Conservation (phyloP, 306 rosid species). For the Quercus variabilis region DNA sequence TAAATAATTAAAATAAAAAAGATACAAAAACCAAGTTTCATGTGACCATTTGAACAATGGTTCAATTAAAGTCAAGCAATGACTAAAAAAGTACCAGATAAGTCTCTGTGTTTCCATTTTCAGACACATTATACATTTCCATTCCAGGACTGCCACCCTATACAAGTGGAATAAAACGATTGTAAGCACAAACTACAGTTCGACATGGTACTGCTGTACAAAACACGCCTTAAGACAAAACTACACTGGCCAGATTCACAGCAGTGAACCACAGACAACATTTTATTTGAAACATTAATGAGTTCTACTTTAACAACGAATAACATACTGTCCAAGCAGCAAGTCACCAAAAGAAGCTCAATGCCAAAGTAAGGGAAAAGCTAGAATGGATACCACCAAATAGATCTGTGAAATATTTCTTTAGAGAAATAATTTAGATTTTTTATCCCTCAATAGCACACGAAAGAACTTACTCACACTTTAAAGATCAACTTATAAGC, state of each 20-base stretch:
- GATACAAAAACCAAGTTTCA: neutral
- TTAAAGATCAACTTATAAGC: neutral
- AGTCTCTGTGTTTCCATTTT: slow-evolving; percentile 41
- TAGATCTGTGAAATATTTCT: no score
- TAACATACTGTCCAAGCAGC: neutral
- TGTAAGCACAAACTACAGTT: slow-evolving; percentile 20
- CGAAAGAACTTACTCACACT: neutral
- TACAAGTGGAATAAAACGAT: slow-evolving; percentile 13
- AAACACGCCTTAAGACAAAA: neutral
- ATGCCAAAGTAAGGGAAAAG: neutral
- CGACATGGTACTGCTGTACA: neutral
- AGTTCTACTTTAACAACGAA: neutral
- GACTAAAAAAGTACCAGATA: slow-evolving; percentile 43
- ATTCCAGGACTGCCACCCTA: slow-evolving; percentile 71
- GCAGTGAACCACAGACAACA: neutral
- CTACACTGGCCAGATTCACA: neutral
- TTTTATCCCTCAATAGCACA: neutral
- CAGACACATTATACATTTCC: slow-evolving; percentile 60
- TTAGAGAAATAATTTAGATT: neutral
- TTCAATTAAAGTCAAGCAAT: neutral
- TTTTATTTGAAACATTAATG: neutral
- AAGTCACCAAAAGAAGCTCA: neutral
- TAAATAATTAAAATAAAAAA: neutral
- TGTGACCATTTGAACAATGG: neutral
- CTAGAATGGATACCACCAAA: neutral